Percentiles rank a stretch among this genome's conserved stretches.
Conservation (phyloP, 257 asterid genomes). For the Datura wrightii region DNA sequence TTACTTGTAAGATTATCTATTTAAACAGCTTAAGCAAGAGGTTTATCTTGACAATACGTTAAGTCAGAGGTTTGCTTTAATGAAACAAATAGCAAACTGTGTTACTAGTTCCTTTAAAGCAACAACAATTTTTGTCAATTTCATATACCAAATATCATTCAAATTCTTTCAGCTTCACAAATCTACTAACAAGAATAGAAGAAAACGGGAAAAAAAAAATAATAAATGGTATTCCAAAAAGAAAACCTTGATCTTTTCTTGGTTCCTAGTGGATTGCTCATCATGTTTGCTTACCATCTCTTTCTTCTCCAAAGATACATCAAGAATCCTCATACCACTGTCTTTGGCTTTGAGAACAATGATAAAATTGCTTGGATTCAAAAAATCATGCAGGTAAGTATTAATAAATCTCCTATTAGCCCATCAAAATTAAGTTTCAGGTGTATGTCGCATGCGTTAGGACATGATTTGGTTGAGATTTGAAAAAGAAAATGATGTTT, state of each 20-base stretch:
- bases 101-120: slow-evolving; percentile 20
- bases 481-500: not conserved
- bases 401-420: not conserved
- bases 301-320: slow-evolving; percentile 33
- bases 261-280: slow-evolving; percentile 31
- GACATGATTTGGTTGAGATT: not conserved
- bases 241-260: slow-evolving; percentile 26
- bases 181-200: not conserved
- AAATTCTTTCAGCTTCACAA: not conserved
- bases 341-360: slow-evolving; percentile 31
- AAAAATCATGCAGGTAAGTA: slow-evolving; percentile 26
- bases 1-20: slow-evolving; percentile 1
- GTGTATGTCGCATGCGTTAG: not conserved
- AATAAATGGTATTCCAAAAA: slow-evolving; percentile 30
- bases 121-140: not conserved
- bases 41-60: not conserved
- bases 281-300: slow-evolving; percentile 32
- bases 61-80: slow-evolving; percentile 1
- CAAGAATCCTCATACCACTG: slow-evolving; percentile 16
- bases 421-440: not conserved
- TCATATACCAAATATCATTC: not conserved
- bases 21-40: slow-evolving; percentile 21
- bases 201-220: not conserved
- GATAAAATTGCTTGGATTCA: slow-evolving; percentile 34
- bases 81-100: not conserved